Evolutionary conservation across 1,284 basidiomycete genomes (phyloP).

Genomic region (Lignosus rhinocerotis): DNA sequence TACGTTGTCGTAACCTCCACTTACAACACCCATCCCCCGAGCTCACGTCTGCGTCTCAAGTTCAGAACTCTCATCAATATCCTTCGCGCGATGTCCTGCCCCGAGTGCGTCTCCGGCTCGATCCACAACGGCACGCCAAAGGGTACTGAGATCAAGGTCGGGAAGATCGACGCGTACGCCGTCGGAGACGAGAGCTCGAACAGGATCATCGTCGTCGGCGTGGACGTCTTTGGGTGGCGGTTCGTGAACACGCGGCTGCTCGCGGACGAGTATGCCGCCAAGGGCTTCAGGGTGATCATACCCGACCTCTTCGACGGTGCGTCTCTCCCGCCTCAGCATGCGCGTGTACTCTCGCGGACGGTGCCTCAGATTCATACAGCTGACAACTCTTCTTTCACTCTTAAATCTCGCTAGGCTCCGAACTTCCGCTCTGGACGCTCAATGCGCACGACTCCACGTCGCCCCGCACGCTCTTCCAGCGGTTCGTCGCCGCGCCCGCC

Average conservation of each 20-base stretch:
- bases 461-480: slow-evolving; percentile 17
- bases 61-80: background rate
- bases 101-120: slow-evolving; percentile 22
- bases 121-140: slow-evolving; percentile 23
- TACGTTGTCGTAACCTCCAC: too few relatives aligned
- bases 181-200: slow-evolving; percentile 20
- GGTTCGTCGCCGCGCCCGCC: slow-evolving; percentile 18
- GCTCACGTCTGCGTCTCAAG: background rate
- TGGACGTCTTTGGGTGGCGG: slow-evolving; percentile 28
- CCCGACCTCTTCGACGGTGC: slow-evolving; percentile 27
- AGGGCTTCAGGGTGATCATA: slow-evolving; percentile 25
- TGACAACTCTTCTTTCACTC: background rate
- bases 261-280: slow-evolving; percentile 28
- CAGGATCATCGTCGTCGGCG: slow-evolving; percentile 26
- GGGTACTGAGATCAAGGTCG: slow-evolving; percentile 26
- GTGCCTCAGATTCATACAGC: background rate
- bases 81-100: slow-evolving; percentile 19
- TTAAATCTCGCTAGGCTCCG: slow-evolving; percentile 20
- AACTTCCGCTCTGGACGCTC: slow-evolving; percentile 25
- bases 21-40: too few relatives aligned
- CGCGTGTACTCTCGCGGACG: background rate
- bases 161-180: slow-evolving; percentile 22
- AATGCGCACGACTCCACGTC: slow-evolving; percentile 13
- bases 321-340: background rate
- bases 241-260: slow-evolving; percentile 27